Percentiles rank a stretch among this genome's conserved stretches.
Evolutionary conservation across 2,329 filamentous ascomycete species (phyloP).

Genomic region (Aspergillus alliaceus): DNA sequence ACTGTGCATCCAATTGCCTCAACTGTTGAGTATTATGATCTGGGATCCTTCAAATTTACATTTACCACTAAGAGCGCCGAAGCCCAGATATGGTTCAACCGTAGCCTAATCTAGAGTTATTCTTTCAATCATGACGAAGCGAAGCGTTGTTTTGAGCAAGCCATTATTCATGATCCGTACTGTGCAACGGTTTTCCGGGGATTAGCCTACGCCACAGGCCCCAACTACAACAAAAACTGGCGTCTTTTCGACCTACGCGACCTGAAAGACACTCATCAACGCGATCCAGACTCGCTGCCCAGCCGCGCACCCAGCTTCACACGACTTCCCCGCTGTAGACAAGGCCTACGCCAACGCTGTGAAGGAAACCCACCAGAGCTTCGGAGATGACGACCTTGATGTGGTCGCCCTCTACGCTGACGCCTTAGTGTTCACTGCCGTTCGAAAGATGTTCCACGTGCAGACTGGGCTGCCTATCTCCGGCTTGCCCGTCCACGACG

Average conservation of each 20-base stretch:
- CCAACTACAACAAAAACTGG: conserved; percentile 80
- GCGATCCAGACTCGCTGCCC: conserved; percentile 54
- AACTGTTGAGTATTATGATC: conserved; percentile 30
- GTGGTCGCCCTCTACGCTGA: conserved; percentile 62
- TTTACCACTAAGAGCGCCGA: conserved; percentile 28
- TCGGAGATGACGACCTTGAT: conserved; percentile 55
- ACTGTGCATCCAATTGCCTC: not conserved
- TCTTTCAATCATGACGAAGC: conserved; percentile 43
- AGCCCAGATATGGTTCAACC: conserved; percentile 40
- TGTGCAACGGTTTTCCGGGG: conserved; percentile 43
- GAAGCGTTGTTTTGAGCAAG: conserved; percentile 33
- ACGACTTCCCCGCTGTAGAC: conserved; percentile 55
- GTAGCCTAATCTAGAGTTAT: conserved; percentile 40
- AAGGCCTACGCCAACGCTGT: conserved; percentile 61
- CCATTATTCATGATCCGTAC: conserved; percentile 28
- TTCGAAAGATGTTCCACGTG: conserved; percentile 63
- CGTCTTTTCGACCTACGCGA: conserved; percentile 65
- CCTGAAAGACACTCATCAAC: conserved; percentile 53
- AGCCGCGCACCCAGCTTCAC: conserved; percentile 41
- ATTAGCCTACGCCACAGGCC: conserved; percentile 64
- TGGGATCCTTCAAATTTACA: conserved; percentile 37
- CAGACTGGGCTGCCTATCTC: conserved; percentile 54
- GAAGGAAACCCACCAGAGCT: conserved; percentile 52
- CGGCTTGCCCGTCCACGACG: conserved; percentile 57
- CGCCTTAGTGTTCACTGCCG: conserved; percentile 63